Percentiles rank a stretch among this genome's conserved stretches.
Conservation (phyloP, 345 rosid genomes). For the Populus simonii region DNA sequence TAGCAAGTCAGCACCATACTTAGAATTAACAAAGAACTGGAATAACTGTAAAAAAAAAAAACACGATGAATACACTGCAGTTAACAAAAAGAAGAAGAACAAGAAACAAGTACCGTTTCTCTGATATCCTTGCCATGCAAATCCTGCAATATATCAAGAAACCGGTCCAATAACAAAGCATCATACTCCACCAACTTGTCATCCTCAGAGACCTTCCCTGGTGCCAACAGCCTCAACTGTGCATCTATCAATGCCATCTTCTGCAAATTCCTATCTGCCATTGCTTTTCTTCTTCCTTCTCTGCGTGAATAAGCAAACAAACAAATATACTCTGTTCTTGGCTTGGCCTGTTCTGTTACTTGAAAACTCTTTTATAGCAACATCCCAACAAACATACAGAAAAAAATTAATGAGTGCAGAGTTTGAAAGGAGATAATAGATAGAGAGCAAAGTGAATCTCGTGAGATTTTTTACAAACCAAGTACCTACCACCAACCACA, state of each 20-base stretch:
- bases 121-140: slow-evolving; percentile 29
- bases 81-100: too few species aligned
- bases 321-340: background rate
- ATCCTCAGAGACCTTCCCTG: slow-evolving; percentile 30
- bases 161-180: slow-evolving; percentile 29
- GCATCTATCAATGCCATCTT: slow-evolving; percentile 32
- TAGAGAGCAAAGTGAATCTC: background rate
- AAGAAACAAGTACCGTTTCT: slow-evolving; percentile 18
- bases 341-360: background rate
- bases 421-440: background rate
- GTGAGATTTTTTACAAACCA: background rate
- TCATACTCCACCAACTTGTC: slow-evolving; percentile 34
- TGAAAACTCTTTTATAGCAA: too few species aligned
- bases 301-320: too few species aligned
- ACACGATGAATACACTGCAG: background rate
- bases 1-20: background rate
- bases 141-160: slow-evolving; percentile 30
- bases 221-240: slow-evolving; percentile 27
- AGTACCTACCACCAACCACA: too few species aligned
- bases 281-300: background rate
- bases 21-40: background rate
- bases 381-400: background rate
- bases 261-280: slow-evolving; percentile 25
- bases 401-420: background rate
- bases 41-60: background rate